phyloP scores from a whole-genome alignment of 2,329 filamentous ascomycete genomes.

The Clarireedia hainanense region DNA sequence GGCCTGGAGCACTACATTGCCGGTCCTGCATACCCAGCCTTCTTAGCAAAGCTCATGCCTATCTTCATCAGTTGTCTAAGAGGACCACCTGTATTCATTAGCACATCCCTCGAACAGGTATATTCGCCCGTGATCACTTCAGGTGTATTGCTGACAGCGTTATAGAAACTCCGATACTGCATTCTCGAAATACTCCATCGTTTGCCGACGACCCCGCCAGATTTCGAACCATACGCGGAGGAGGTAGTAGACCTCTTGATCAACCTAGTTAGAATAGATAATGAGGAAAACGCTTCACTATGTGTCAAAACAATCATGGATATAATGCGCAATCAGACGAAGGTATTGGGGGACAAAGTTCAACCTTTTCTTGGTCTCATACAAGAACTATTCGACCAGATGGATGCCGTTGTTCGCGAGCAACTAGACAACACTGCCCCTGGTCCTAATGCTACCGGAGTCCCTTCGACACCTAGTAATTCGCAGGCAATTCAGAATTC shows the following conservation, averaged over 20 bases:
- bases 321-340: constrained; percentile 85
- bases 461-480: constrained; percentile 59
- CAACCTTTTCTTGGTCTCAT: constrained; percentile 88
- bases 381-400: constrained; percentile 89
- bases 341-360: constrained; percentile 71
- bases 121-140: constrained; percentile 23
- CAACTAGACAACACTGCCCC: constrained; percentile 76
- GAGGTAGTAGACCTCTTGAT: constrained; percentile 89
- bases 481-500: constrained; percentile 68
- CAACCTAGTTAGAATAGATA: constrained; percentile 80
- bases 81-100: constrained; percentile 84
- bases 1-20: constrained; percentile 82
- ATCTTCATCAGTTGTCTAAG: constrained; percentile 80
- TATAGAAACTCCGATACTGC: constrained; percentile 79
- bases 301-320: constrained; percentile 99
- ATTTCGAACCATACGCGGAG: constrained; percentile 82
- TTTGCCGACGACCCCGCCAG: constrained; percentile 63
- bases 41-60: constrained; percentile 82
- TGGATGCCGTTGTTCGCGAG: constrained; percentile 90
- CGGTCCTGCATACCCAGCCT: constrained; percentile 67
- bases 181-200: constrained; percentile 92
- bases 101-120: constrained; percentile 83
- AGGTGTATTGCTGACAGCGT: constrained; percentile 4
- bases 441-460: constrained; percentile 42
- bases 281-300: constrained; percentile 97